phyloP scores from a whole-genome alignment of 345 rosid species.

The Melaleuca quinquenervia region DNA sequence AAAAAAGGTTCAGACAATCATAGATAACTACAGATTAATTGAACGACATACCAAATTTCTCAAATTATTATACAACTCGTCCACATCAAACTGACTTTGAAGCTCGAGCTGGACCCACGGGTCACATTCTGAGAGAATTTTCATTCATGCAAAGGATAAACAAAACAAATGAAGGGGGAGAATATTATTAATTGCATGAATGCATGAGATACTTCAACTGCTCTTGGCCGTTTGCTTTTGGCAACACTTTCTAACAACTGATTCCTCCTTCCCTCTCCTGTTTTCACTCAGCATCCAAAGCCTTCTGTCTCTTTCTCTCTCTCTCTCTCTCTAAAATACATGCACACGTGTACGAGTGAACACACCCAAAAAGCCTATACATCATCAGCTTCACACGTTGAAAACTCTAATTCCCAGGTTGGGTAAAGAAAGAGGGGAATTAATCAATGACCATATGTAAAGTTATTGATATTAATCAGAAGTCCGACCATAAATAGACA shows the following conservation, averaged over 20 bases:
- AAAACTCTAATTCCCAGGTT: constrained; percentile 5
- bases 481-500: constrained; percentile 10
- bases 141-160: not conserved
- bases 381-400: not conserved
- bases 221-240: constrained; percentile 2
- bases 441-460: not conserved
- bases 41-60: not conserved
- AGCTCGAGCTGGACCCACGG: not conserved
- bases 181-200: not conserved
- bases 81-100: not conserved
- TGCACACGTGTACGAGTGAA: not conserved
- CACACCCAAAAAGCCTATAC: not conserved
- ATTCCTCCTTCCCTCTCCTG: not conserved
- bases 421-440: not conserved
- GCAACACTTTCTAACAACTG: not conserved
- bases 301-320: not conserved
- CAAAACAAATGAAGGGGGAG: not conserved
- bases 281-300: not conserved
- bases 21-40: not conserved
- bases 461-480: not conserved
- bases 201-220: not conserved
- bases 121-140: not conserved
- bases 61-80: not conserved
- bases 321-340: not conserved
- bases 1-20: not conserved